Percentiles rank a stretch among this genome's conserved stretches.
These are phyloP conservation scores for Schoenoplectus tabernaemontani DNA, from an alignment of 202 grass and related monocot species.

Conservation along the genomic window DNA sequence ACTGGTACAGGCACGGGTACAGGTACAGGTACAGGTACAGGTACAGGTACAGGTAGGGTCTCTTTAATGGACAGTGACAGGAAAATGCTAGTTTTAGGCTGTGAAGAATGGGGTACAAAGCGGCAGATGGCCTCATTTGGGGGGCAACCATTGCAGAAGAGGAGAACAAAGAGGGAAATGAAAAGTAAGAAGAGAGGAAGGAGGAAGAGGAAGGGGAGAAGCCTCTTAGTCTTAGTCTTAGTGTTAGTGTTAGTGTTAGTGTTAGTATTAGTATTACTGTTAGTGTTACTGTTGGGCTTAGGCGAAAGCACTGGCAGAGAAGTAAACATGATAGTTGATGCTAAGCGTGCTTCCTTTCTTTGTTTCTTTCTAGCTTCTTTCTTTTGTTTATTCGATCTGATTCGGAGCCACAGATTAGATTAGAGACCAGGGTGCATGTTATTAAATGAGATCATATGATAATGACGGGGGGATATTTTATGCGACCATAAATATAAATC, in stretches of 20 bases:
- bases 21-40: not conserved
- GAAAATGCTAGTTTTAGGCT: not conserved
- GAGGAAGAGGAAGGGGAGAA: not conserved
- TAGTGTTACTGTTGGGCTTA: not conserved
- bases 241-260: too few relatives aligned
- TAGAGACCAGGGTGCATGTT: too few relatives aligned
- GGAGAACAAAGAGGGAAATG: not conserved
- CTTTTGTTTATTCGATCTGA: not conserved
- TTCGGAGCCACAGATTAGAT: too few relatives aligned
- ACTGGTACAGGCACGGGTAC: not conserved
- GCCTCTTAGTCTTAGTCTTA: conserved; percentile 5
- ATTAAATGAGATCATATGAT: too few relatives aligned
- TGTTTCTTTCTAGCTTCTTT: too few relatives aligned
- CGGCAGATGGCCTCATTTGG: not conserved
- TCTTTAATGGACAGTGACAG: not conserved
- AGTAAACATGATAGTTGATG: not conserved
- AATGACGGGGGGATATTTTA: too few relatives aligned
- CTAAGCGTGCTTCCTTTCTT: too few relatives aligned
- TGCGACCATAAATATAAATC: not conserved
- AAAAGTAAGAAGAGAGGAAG: not conserved
- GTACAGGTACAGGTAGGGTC: not conserved
- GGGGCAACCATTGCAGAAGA: not conserved
- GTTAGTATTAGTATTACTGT: too few relatives aligned
- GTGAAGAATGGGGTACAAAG: not conserved
- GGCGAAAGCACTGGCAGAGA: not conserved